These are phyloP conservation scores for Picea sitchensis DNA, from an alignment of 75 land plant genomes.

Conservation along the genomic window DNA sequence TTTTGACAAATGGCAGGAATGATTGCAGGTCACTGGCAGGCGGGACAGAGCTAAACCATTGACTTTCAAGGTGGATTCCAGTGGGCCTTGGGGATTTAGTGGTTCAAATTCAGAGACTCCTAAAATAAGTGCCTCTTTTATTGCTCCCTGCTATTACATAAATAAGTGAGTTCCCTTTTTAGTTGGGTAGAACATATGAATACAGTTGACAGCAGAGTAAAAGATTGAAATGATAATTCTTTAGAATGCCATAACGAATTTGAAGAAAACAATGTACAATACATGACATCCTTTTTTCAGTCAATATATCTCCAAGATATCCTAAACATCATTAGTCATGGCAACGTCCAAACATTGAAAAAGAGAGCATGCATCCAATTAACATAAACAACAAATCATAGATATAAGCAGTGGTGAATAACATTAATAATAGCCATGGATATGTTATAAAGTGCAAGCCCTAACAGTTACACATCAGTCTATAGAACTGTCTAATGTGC, in stretches of 20 bases:
- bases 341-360: neutral
- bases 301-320: neutral
- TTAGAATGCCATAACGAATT: too few relatives aligned
- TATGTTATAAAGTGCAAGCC: neutral
- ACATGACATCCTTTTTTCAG: too few relatives aligned
- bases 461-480: neutral
- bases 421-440: neutral
- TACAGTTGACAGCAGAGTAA: neutral
- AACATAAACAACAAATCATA: neutral
- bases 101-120: slow-evolving; percentile 87
- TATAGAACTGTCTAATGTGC: neutral
- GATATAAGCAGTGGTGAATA: neutral
- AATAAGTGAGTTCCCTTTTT: slow-evolving; percentile 64
- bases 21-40: slow-evolving; percentile 83
- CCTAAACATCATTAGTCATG: neutral
- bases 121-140: slow-evolving; percentile 67
- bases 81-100: slow-evolving; percentile 85
- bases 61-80: slow-evolving; percentile 78
- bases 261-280: too few relatives aligned
- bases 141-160: slow-evolving; percentile 87
- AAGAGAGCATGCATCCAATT: neutral
- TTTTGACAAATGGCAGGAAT: neutral
- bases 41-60: slow-evolving; percentile 95
- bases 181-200: neutral
- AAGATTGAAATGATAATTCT: neutral